phyloP scores from a whole-genome alignment of 2,329 filamentous ascomycete species.

The Sarocladiaceae sp. region DNA sequence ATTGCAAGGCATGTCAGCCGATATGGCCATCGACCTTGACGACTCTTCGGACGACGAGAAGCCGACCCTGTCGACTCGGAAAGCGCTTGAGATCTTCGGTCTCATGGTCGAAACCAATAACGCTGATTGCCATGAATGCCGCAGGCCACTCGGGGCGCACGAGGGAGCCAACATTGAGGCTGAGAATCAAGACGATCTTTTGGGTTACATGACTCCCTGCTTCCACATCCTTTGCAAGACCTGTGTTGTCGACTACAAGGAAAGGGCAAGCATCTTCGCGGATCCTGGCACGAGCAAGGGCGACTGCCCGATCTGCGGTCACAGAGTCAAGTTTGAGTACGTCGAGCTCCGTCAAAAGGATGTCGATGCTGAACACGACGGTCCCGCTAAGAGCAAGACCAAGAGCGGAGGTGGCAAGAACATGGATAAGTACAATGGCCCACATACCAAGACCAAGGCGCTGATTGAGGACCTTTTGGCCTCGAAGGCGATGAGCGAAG shows the following conservation, averaged over 20 bases:
- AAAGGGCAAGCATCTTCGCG: slow-evolving; percentile 40
- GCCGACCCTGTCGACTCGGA: slow-evolving; percentile 58
- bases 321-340: slow-evolving; percentile 58
- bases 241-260: slow-evolving; percentile 62
- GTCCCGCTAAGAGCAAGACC: slow-evolving; percentile 34
- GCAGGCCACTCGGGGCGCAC: slow-evolving; percentile 55
- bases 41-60: slow-evolving; percentile 64
- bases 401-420: slow-evolving; percentile 38
- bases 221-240: slow-evolving; percentile 78
- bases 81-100: slow-evolving; percentile 81
- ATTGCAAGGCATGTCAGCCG: slow-evolving; percentile 75
- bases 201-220: slow-evolving; percentile 81
- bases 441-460: slow-evolving; percentile 87
- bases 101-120: slow-evolving; percentile 79
- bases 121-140: slow-evolving; percentile 70
- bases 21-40: slow-evolving; percentile 85
- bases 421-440: slow-evolving; percentile 71
- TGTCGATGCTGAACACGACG: slow-evolving; percentile 53
- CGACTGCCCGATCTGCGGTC: slow-evolving; percentile 65
- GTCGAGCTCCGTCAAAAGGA: slow-evolving; percentile 64
- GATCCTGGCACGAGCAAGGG: slow-evolving; percentile 36
- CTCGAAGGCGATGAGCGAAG: slow-evolving; percentile 58
- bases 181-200: slow-evolving; percentile 58
- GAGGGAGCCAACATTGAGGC: slow-evolving; percentile 53
- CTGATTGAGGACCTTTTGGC: slow-evolving; percentile 70